Evolutionary conservation across 148 eudicot genomes (phyloP).

Genomic region (Beta vulgaris): DNA sequence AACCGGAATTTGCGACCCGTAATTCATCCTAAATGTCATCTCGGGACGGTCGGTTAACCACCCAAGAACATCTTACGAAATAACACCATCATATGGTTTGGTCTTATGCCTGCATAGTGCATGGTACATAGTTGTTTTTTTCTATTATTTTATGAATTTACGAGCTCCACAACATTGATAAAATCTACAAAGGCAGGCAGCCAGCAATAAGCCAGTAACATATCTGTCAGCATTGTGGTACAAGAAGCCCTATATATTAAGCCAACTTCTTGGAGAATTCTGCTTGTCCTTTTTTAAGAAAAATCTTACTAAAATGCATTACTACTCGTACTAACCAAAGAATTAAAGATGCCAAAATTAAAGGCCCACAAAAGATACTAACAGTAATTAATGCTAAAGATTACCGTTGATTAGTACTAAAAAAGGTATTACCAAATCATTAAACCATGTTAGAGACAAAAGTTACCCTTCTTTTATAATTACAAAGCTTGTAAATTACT

Average conservation of each 20-base stretch:
- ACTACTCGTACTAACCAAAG: too few relatives aligned
- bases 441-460: constrained; percentile 14
- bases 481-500: constrained; percentile 6
- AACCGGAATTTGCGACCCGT: too few relatives aligned
- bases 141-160: background rate
- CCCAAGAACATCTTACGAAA: too few relatives aligned
- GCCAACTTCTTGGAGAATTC: constrained; percentile 22
- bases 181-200: background rate
- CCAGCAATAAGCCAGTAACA: background rate
- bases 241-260: background rate
- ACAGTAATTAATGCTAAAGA: constrained; percentile 4
- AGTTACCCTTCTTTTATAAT: background rate
- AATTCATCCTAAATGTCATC: too few relatives aligned
- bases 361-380: background rate
- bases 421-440: constrained; percentile 20
- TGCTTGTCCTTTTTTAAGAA: constrained; percentile 19
- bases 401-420: background rate
- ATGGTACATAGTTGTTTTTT: too few relatives aligned
- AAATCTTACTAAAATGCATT: background rate
- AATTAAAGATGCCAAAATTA: constrained; percentile 4
- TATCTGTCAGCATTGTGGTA: constrained; percentile 23
- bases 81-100: too few relatives aligned
- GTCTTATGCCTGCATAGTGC: too few relatives aligned
- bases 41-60: too few relatives aligned
- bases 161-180: background rate